These are phyloP conservation scores for Saccharomyces hybrid DNA, from an alignment of 1,139 yeast species.

Conservation along the genomic window DNA sequence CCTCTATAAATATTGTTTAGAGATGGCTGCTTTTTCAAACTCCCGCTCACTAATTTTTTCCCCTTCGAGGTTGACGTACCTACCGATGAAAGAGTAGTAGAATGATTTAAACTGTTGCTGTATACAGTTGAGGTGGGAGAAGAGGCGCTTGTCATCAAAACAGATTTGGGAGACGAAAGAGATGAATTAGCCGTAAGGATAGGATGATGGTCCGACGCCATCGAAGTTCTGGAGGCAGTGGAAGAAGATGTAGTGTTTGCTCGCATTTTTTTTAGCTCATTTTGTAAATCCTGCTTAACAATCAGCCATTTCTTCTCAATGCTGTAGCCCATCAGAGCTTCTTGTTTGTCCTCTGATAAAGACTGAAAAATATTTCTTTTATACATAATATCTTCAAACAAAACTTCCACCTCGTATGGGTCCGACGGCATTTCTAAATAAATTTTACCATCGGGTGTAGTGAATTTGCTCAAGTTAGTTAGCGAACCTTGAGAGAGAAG, in stretches of 20 bases:
- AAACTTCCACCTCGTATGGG: constrained; percentile 51
- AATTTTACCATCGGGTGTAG: constrained; percentile 28
- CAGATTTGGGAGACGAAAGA: background rate
- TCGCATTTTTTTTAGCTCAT: constrained; percentile 60
- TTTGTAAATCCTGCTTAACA: constrained; percentile 75
- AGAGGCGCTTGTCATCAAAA: background rate
- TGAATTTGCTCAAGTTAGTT: constrained; percentile 23
- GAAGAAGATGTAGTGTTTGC: constrained; percentile 24
- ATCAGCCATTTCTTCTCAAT: constrained; percentile 86
- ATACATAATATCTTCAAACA: constrained; percentile 66
- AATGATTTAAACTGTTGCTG: background rate
- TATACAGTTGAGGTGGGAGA: background rate
- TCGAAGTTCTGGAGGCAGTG: background rate
- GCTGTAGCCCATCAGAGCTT: constrained; percentile 69
- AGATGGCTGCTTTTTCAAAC: constrained; percentile 2
- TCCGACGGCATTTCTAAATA: constrained; percentile 50
- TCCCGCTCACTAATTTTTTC: background rate
- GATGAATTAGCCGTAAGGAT: background rate
- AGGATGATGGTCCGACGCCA: background rate
- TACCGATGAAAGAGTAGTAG: background rate
- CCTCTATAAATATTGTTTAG: background rate
- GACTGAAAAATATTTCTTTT: constrained; percentile 70
- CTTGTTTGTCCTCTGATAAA: constrained; percentile 68
- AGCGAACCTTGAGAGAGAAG: constrained; percentile 25
- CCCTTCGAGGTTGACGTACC: constrained; percentile 1